phyloP scores from a whole-genome alignment of 2,329 filamentous ascomycete species.

The Ophiostoma angusticollis region DNA sequence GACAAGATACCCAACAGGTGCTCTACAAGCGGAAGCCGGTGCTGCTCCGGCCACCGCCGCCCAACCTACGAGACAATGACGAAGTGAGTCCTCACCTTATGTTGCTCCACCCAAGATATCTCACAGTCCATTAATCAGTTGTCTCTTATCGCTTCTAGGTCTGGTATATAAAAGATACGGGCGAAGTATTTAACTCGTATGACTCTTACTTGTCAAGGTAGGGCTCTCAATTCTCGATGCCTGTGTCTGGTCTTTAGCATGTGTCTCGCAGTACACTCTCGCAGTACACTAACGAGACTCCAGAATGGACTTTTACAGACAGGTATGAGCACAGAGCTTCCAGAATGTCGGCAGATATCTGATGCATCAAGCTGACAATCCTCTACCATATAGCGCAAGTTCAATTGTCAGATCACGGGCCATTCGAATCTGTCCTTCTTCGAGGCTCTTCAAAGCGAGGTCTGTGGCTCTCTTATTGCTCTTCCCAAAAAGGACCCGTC shows the following conservation, averaged over 20 bases:
- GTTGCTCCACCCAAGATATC: no score
- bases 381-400: conserved; percentile 51
- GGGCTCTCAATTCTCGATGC: conserved; percentile 18
- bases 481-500: conserved; percentile 9
- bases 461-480: conserved; percentile 32
- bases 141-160: conserved; percentile 41
- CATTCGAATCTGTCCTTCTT: conserved; percentile 87
- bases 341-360: background rate
- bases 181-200: conserved; percentile 79
- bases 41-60: conserved; percentile 58
- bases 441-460: conserved; percentile 82
- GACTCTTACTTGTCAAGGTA: conserved; percentile 78
- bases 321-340: conserved; percentile 39
- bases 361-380: conserved; percentile 5
- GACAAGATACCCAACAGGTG: conserved; percentile 44
- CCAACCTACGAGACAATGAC: conserved; percentile 59
- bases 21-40: conserved; percentile 94
- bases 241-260: background rate
- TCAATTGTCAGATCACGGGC: conserved; percentile 92
- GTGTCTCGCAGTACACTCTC: background rate
- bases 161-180: conserved; percentile 82
- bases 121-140: conserved; percentile 11
- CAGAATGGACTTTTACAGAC: conserved; percentile 87
- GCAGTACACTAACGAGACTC: conserved; percentile 20
- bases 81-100: conserved; percentile 48